Base-by-base conservation (phyloP, 2,329 filamentous ascomycete genomes). In the Ceratocystis eucalypticola region DNA sequence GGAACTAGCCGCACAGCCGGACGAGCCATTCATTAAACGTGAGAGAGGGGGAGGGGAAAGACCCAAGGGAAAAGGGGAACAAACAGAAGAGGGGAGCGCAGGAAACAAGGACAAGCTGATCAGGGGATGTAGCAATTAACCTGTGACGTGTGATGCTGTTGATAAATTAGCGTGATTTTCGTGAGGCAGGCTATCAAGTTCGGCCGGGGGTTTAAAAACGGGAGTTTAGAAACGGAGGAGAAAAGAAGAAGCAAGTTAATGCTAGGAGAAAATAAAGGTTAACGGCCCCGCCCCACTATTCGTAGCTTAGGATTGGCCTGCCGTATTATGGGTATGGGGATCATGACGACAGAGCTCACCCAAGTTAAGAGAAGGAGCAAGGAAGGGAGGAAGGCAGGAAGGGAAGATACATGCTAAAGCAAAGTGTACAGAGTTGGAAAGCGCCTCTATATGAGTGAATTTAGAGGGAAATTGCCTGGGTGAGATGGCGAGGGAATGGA, bases 21-120 rank as follows among this genome's bases (percentile, higher is more conserved):
- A n/a, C 46, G 59, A 57, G 61, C 45, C 65, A 66, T 66, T 44
- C 20, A 63, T 30, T 22, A 63, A 55, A 12, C 37, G 37, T 15
- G 12, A 12, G 37, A 41, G 22, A 22, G 50, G 46, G 20, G 2
- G 10, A 8, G 20, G 64, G 20, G 50, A n/a, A 50, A 20, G 33
- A 48, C 50, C 22, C 37, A n/a, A 61, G 44, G 15, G 20, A 20
- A 20, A 17, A 22, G 5, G 20, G 12, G 17, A 25, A 33, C 12
- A 33, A 37, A 20, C n/a, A 61, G 7, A 61, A 12, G 57, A 62
- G 22, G 41, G 28, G 59, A 62, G 33, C 22, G 12, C 28, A 33
- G 53, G 22, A 57, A 25, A 55, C 22, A 5, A 53, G 10, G 48
- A n/a, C n/a, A 25, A 57, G 28, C 12, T 57, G 22, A 8, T 5